phyloP scores from a whole-genome alignment of 2,329 filamentous ascomycete genomes.

The Coniochaeta pulveracea region DNA sequence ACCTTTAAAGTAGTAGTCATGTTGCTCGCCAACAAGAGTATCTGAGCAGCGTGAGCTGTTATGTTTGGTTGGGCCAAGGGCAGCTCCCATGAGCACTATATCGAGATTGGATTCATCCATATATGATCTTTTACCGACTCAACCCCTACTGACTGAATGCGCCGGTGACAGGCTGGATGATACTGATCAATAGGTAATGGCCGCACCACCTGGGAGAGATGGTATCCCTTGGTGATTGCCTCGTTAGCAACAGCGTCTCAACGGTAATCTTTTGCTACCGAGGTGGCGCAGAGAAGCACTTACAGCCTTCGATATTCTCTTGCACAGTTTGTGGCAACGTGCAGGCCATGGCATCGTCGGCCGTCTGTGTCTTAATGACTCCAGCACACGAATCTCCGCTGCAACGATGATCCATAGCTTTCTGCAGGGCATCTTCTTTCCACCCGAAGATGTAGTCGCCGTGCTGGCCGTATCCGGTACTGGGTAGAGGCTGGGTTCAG shows the following conservation, averaged over 20 bases:
- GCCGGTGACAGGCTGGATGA: too few species aligned
- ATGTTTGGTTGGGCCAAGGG: too few species aligned
- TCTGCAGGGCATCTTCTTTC: constrained; percentile 5
- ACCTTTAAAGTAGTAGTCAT: too few species aligned
- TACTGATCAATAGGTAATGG: background rate
- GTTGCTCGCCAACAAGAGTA: too few species aligned
- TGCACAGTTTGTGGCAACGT: background rate
- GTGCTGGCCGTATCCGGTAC: constrained; percentile 8
- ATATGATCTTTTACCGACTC: too few species aligned
- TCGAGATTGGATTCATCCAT: too few species aligned
- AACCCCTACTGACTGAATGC: too few species aligned
- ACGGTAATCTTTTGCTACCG: too few species aligned
- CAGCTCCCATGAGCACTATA: too few species aligned
- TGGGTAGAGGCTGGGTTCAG: background rate
- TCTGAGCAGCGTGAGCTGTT: too few species aligned
- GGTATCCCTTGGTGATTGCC: background rate
- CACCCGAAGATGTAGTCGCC: constrained; percentile 10
- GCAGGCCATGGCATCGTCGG: background rate
- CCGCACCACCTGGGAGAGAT: constrained; percentile 1
- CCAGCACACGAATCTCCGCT: background rate
- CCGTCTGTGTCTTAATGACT: constrained; percentile 3
- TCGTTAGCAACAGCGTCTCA: background rate
- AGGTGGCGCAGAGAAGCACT: background rate
- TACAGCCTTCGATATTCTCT: constrained; percentile 5
- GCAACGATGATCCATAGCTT: constrained; percentile 3